Conservation (phyloP, 768 basidiomycete species). For the Gloeostereum incarnatum region DNA sequence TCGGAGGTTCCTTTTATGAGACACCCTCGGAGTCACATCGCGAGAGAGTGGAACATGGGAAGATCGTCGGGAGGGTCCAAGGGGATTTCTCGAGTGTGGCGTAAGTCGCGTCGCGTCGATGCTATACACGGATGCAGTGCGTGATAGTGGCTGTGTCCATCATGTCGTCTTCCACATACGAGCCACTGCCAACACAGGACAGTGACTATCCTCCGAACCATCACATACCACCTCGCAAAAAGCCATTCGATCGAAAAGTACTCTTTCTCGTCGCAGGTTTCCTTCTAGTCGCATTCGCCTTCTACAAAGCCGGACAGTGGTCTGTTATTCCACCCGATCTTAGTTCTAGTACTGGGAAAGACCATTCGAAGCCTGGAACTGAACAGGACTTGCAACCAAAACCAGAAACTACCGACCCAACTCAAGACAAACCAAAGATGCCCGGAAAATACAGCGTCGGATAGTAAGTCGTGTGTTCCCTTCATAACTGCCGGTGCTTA, state of each 20-base stretch:
- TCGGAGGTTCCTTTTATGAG: too few species aligned
- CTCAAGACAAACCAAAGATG: conserved; percentile 19
- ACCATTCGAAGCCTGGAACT: conserved; percentile 2
- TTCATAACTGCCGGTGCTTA: conserved; percentile 7
- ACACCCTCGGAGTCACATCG: too few species aligned
- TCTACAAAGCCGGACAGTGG: conserved; percentile 36
- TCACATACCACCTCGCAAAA: conserved; percentile 13
- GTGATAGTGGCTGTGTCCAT: too few species aligned
- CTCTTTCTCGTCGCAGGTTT: conserved; percentile 25
- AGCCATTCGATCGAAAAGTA: conserved; percentile 16
- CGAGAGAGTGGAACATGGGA: too few species aligned
- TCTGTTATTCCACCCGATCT: conserved; percentile 12
- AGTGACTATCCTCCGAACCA: conserved; percentile 10
- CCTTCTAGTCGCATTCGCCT: conserved; percentile 24
- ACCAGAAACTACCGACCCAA: conserved; percentile 1
- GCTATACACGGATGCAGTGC: too few species aligned
- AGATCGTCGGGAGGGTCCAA: too few species aligned
- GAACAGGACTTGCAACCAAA: conserved; percentile 2
- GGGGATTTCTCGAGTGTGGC: too few species aligned
- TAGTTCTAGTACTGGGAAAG: conserved; percentile 3
- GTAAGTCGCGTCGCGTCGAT: too few species aligned
- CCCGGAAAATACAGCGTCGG: conserved; percentile 69
- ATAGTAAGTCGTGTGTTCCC: conserved; percentile 45
- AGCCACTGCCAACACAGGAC: conserved; percentile 20
- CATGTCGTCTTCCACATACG: conserved; percentile 16